These are phyloP conservation scores for Rhizoctonia solani DNA, from an alignment of 1,284 basidiomycete species.

Conservation along the genomic window DNA sequence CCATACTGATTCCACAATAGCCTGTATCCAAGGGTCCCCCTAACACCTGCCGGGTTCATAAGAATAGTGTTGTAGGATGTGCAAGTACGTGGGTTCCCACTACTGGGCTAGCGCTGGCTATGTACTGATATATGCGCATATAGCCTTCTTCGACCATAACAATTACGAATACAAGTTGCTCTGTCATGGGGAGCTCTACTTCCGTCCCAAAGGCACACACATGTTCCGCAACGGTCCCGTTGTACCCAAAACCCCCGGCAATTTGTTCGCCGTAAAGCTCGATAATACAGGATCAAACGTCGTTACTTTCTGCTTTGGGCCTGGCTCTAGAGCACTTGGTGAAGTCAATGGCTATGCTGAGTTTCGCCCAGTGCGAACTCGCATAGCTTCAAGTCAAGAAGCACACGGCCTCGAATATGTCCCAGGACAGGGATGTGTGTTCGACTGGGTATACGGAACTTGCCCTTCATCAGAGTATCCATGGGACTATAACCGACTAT, in stretches of 20 bases:
- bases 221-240: too few species aligned
- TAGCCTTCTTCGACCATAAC: not conserved
- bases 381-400: not conserved
- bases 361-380: not conserved
- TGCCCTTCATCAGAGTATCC: not conserved
- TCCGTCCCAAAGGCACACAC: not conserved
- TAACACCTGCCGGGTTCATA: not conserved
- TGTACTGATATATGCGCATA: not conserved
- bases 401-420: not conserved
- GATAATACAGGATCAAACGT: not conserved
- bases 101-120: not conserved
- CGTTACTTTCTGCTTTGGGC: not conserved
- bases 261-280: not conserved
- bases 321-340: not conserved
- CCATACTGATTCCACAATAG: not conserved
- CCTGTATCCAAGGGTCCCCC: slow-evolving; percentile 11
- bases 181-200: not conserved
- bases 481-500: not conserved
- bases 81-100: not conserved
- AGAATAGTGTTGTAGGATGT: not conserved
- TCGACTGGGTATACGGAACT: not conserved
- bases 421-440: not conserved
- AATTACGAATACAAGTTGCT: not conserved
- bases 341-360: not conserved
- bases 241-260: not conserved